phyloP scores from a whole-genome alignment of 768 basidiomycete genomes.

The Tephrocybe sp. region DNA sequence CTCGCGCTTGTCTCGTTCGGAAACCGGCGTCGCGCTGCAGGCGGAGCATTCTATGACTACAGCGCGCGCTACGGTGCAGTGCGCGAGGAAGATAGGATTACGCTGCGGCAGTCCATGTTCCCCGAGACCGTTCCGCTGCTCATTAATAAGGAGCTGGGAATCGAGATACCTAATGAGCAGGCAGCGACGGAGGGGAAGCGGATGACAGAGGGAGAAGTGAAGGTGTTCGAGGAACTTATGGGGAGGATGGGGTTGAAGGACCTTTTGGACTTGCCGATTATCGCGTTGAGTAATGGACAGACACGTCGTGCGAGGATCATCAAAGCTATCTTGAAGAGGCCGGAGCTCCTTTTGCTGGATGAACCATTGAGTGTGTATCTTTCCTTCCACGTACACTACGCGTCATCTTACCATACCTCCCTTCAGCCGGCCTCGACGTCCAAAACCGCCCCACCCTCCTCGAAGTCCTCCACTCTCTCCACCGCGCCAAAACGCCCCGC shows the following conservation, averaged over 20 bases:
- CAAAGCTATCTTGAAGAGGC: constrained; percentile 67
- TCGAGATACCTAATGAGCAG: too few relatives aligned
- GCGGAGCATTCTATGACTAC: constrained; percentile 87
- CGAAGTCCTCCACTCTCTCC: constrained; percentile 32
- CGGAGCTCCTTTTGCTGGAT: constrained; percentile 81
- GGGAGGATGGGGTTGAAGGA: constrained; percentile 53
- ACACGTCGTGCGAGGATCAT: constrained; percentile 84
- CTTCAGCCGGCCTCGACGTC: constrained; percentile 76
- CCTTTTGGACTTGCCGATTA: constrained; percentile 78
- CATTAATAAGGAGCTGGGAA: constrained; percentile 16
- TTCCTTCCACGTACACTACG: neutral
- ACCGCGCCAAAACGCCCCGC: constrained; percentile 20
- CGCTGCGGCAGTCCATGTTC: constrained; percentile 72
- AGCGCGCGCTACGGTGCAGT: constrained; percentile 90
- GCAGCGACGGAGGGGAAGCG: constrained; percentile 15
- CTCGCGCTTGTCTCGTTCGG: constrained; percentile 68
- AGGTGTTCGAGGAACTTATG: constrained; percentile 53
- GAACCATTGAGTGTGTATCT: constrained; percentile 79
- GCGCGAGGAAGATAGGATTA: constrained; percentile 79
- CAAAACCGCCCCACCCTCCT: constrained; percentile 56
- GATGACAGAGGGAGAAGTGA: constrained; percentile 22
- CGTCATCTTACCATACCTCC: neutral
- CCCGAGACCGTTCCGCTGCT: constrained; percentile 42
- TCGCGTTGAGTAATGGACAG: constrained; percentile 91
- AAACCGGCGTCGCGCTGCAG: constrained; percentile 52